Conservation (phyloP, 192 early-diverging fungal genomes). For the Coemansia sp. region DNA sequence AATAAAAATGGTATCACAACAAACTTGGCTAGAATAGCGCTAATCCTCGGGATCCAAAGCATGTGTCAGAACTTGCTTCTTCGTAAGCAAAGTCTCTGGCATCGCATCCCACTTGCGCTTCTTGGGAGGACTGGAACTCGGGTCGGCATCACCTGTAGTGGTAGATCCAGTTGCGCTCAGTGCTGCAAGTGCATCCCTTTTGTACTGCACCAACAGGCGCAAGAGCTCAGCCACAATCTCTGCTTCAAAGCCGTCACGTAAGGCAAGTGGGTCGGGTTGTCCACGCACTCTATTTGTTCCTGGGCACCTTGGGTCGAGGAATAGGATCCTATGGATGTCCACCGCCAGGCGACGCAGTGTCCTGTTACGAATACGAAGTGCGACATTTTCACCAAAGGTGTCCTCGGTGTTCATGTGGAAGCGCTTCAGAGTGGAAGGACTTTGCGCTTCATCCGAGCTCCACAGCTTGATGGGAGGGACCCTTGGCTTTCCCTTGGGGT, state of each 20-base stretch:
- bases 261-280: too few species aligned
- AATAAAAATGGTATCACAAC: background rate
- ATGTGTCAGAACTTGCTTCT: background rate
- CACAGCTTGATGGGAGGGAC: background rate
- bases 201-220: too few species aligned
- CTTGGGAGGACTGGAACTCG: background rate
- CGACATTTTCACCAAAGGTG: background rate
- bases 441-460: background rate
- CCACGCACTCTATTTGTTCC: too few species aligned
- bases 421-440: too few species aligned
- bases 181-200: too few species aligned
- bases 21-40: background rate
- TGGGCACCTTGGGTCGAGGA: background rate
- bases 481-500: too few species aligned
- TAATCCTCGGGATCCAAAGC: background rate
- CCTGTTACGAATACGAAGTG: background rate
- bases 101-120: background rate
- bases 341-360: background rate
- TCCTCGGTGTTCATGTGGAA: background rate
- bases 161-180: too few species aligned
- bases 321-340: background rate
- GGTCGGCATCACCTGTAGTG: too few species aligned
- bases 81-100: background rate
- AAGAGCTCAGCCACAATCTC: too few species aligned
- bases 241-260: too few species aligned